Evolutionary conservation across 768 basidiomycete genomes (phyloP).

Genomic region (Psilocybe sp.): DNA sequence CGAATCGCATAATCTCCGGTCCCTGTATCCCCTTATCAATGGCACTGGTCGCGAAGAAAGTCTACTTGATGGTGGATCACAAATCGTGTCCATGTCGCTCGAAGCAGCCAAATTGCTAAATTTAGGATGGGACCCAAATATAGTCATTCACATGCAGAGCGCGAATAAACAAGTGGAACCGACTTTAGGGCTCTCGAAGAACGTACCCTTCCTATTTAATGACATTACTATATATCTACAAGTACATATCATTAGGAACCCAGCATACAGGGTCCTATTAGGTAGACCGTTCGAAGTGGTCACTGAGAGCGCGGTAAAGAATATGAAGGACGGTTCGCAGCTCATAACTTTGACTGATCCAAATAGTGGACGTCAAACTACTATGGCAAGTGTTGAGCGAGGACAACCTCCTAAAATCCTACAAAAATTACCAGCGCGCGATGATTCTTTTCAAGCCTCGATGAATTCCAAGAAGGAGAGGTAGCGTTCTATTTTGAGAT

Average conservation of each 20-base stretch:
- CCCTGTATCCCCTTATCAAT: background rate
- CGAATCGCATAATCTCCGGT: background rate
- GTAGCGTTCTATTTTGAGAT: background rate
- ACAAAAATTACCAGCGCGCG: background rate
- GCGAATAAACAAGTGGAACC: background rate
- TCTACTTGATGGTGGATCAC: constrained; percentile 1
- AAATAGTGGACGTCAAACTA: background rate
- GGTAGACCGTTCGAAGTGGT: constrained; percentile 1
- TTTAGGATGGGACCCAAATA: background rate
- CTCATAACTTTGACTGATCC: background rate
- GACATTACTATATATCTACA: background rate
- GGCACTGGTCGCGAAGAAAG: background rate
- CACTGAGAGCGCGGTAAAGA: background rate
- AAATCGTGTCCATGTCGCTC: background rate
- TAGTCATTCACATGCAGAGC: constrained; percentile 1
- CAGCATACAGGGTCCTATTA: constrained; percentile 1
- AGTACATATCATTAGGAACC: background rate
- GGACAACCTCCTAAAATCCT: background rate
- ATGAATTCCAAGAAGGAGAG: background rate
- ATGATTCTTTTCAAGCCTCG: background rate
- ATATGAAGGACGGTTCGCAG: background rate
- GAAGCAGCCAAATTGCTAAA: background rate
- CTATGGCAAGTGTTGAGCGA: background rate
- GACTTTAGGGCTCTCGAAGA: background rate
- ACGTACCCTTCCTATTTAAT: background rate